Evolutionary conservation across 495 filamentous ascomycete genomes (phyloP), one percentile per base, ranked within the genome.

Genomic region (Hapsidospora chrysogenum): DNA sequence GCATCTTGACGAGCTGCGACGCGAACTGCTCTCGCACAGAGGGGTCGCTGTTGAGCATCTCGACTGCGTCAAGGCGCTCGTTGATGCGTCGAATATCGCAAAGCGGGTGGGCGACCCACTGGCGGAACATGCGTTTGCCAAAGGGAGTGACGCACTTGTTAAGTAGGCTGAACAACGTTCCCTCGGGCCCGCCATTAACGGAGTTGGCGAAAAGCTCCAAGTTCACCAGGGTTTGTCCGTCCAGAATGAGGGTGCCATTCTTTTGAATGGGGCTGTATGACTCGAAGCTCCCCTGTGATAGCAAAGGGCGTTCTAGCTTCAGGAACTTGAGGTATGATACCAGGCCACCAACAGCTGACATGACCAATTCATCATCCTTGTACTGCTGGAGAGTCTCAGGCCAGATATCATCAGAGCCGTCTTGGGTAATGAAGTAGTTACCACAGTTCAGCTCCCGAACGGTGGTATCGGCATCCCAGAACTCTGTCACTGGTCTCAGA

Each of bases 31-130:
- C 82, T 11, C 78, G 79, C 22, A 87, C 58, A 30, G 63, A 73
- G 1, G 68, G 63, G 47, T 94, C 83, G 1, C 80, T 76, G 40
- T 93, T 95, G 7, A 99, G 56, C 42, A 84, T 74, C 41, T 96
- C 92, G 9, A 99, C 86, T 4, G 92, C 89, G 56, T 99, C 92
- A 5, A 99, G 58, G n/a, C 92, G 66, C 33, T 89, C 82, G 49
- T 96, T 92, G 61, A 96, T 94, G 55, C 76, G 81, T 15, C 66
- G 56, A 14, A 80, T 69, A 57, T 95, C 80, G 40, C 83, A 79
- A 20, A 99, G 64, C 0, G 92, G 92, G 46, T 96, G 92, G 57
- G 89, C 96, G 2, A 96, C 80, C 92, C 92, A 99, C 53, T 94
- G 86, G 26, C 85, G 77, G 55, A 96, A 86, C 57, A 89, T 80